Percentiles rank a stretch among this genome's conserved stretches.
Conservation (phyloP, 2,329 filamentous ascomycete genomes). For the Penicillium rolfsii region DNA sequence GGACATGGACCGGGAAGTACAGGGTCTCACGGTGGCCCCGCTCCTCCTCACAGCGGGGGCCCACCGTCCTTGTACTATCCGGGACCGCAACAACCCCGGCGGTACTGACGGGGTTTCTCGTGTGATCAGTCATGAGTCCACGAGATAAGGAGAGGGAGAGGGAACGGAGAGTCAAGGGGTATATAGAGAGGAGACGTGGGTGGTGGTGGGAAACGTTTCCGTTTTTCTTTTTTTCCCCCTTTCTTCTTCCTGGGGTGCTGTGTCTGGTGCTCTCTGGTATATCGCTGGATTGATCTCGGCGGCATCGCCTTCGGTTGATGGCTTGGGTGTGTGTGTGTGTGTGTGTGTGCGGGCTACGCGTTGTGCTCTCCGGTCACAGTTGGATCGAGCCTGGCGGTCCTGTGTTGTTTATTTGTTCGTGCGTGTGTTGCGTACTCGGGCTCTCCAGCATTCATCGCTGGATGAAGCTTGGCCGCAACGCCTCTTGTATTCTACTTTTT, state of each 20-base stretch:
- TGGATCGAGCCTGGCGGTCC: too few relatives aligned
- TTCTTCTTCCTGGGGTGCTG: neutral
- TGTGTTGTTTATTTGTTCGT: too few relatives aligned
- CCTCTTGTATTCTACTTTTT: neutral
- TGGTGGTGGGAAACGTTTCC: neutral
- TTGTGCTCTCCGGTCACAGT: too few relatives aligned
- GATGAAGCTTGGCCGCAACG: neutral
- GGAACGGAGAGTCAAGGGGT: neutral
- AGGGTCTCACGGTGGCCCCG: neutral
- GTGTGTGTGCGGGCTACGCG: too few relatives aligned
- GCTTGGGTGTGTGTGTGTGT: too few relatives aligned
- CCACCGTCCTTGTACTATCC: slow-evolving; percentile 2
- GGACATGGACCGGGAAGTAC: slow-evolving; percentile 2
- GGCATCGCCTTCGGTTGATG: too few relatives aligned
- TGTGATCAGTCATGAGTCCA: neutral
- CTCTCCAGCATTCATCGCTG: neutral
- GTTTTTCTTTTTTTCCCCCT: too few relatives aligned
- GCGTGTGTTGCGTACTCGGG: neutral
- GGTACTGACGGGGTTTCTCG: neutral
- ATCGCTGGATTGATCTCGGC: neutral
- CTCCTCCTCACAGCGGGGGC: neutral
- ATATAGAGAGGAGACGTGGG: neutral
- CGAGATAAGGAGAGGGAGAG: neutral
- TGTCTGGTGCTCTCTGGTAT: neutral
- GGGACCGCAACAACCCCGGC: neutral